Base-by-base conservation (phyloP, 768 basidiomycete species). In the Tylopilus balloui region DNA sequence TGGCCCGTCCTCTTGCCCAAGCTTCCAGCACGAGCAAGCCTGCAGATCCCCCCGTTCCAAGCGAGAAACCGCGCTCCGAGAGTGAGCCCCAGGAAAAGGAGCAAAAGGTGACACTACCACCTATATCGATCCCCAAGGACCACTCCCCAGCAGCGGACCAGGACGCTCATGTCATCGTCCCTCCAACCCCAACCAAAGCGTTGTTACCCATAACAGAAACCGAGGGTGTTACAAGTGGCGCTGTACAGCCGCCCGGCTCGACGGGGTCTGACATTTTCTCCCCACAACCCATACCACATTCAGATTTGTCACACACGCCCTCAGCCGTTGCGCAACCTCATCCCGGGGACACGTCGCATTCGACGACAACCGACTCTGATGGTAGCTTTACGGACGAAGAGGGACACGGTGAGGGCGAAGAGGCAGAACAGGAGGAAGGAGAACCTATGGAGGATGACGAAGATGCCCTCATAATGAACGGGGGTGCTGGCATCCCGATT, bases 401-500 rank as follows among this genome's bases (percentile, higher is more conserved):
- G 54, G 83, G 74, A 36, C 81, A 80, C 17, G 81, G 78, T 62
- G 82, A 83, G 54, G 82, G 80, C 5, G 85, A 86, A 55, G 83
- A 88, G 51, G 78, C 81, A 47, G 79, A 87, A 25, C 69, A 75
- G 41, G 80, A 88, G 44, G 69, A 72, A 27, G 69, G 79, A 20
- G 79, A 80, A 45, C 79, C 80, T 38, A 76, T 78, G 50, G 89
- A 95, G 43, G 92, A 95, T 51, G 92, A 96, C 49, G 94, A 96
- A 65, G 89, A 92, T 56, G 75, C 84, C 55, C 74, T 97, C 47
- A 94, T 96, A 54, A 75, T 84, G 70, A 87, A 85, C 47, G 94
- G 94, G 35, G 95, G 96, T 11, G 86, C 90, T 49, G 96, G 96
- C 29, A 97, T 98, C 49, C 95, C 95, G 19, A 79, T 92, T 35